Evolutionary conservation across 164 flowering plant genomes (phyloP).

Genomic region (Liquidambar formosana): DNA sequence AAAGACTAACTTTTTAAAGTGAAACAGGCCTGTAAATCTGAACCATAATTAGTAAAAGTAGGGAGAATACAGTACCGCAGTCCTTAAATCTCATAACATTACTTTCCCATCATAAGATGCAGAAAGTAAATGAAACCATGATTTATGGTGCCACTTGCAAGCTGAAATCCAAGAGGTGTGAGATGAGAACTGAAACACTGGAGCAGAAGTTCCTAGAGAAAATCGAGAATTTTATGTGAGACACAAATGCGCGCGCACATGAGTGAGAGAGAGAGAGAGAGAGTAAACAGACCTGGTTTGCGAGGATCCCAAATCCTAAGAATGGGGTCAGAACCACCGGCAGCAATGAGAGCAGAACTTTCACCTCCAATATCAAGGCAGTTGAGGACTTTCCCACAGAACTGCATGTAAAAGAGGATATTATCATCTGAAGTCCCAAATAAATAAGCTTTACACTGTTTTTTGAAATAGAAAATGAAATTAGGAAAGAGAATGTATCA

Average conservation of each 20-base stretch:
- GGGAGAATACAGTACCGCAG: conserved; percentile 57
- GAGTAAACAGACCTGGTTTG: conserved; percentile 63
- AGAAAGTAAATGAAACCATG: conserved; percentile 80
- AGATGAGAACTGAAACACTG: conserved; percentile 75
- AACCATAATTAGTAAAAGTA: background rate
- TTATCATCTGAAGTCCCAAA: background rate
- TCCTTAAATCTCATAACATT: conserved; percentile 97
- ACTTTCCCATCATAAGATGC: conserved; percentile 94
- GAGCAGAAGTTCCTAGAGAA: conserved; percentile 75
- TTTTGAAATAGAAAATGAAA: too few relatives aligned
- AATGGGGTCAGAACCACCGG: conserved; percentile 86
- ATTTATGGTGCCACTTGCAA: conserved; percentile 88
- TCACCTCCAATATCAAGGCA: conserved; percentile 93
- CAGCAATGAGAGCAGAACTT: conserved; percentile 80
- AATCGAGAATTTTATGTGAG: background rate
- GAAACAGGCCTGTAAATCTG: too few relatives aligned
- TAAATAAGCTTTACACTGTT: background rate
- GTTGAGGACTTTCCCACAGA: conserved; percentile 72
- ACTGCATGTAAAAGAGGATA: conserved; percentile 35
- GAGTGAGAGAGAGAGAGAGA: background rate
- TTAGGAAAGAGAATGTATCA: too few relatives aligned
- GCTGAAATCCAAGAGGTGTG: conserved; percentile 87
- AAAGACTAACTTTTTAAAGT: too few relatives aligned
- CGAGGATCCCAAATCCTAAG: conserved; percentile 98
- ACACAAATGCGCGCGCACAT: too few relatives aligned